Conservation (phyloP, 1,284 basidiomycete genomes). For the Leucoagaricus sp. region DNA sequence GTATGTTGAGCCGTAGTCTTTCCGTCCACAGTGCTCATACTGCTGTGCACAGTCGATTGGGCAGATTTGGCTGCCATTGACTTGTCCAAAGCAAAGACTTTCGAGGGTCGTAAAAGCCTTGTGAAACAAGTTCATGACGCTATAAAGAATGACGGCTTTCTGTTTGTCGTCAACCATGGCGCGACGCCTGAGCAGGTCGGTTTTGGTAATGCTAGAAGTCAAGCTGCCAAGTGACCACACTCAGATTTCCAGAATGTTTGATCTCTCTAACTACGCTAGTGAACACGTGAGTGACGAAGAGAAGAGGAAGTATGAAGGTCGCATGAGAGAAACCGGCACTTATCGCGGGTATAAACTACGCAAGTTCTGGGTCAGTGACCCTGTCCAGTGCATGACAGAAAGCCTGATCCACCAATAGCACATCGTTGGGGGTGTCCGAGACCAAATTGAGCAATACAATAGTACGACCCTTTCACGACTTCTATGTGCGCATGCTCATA, state of each 20-base stretch:
- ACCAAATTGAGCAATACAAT: conserved; percentile 59
- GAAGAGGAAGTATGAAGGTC: conserved; percentile 48
- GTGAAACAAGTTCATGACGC: conserved; percentile 52
- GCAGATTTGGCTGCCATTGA: conserved; percentile 65
- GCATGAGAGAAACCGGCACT: conserved; percentile 47
- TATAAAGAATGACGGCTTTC: conserved; percentile 57
- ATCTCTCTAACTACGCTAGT: conserved; percentile 64
- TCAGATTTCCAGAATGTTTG: conserved; percentile 52
- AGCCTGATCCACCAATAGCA: conserved; percentile 32
- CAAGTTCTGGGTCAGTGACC: conserved; percentile 46
- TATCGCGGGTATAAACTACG: conserved; percentile 59
- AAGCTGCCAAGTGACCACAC: not conserved
- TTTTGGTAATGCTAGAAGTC: not conserved
- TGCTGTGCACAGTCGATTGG: conserved; percentile 51
- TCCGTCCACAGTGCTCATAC: not conserved
- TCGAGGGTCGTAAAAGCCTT: conserved; percentile 47
- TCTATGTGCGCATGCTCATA: not conserved
- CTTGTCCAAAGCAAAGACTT: conserved; percentile 48
- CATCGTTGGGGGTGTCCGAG: conserved; percentile 52
- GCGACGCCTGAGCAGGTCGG: conserved; percentile 43
- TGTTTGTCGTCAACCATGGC: conserved; percentile 60
- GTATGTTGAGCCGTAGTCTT: conserved; percentile 26
- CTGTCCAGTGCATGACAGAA: not conserved
- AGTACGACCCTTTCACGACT: conserved; percentile 30
- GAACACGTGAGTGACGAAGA: conserved; percentile 51